Evolutionary conservation across 441 rosid species (phyloP).

Genomic region (Syzygium malaccense): DNA sequence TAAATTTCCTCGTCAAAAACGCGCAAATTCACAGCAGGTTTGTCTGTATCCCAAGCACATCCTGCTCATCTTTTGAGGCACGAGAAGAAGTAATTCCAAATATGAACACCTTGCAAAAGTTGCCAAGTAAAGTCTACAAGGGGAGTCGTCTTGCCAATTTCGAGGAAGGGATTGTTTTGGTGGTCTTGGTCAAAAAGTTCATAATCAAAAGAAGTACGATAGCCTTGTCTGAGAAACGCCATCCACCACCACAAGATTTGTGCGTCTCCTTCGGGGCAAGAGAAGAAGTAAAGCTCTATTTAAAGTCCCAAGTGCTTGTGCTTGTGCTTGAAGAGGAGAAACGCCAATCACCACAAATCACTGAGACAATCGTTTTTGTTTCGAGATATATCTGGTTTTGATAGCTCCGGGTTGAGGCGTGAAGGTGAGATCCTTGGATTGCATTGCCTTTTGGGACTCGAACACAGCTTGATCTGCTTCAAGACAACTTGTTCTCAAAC

Average conservation of each 20-base stretch:
- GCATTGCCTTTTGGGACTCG: accelerated
- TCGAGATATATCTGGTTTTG: neutral
- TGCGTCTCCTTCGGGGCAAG: too few species aligned
- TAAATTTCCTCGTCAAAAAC: too few species aligned
- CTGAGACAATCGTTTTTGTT: too few species aligned
- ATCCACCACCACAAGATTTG: too few species aligned
- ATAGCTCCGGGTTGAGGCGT: too few species aligned
- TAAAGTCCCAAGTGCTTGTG: too few species aligned
- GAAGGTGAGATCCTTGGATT: too few species aligned
- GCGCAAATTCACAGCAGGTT: accelerated
- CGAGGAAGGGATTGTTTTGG: neutral
- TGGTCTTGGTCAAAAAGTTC: neutral
- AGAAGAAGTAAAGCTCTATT: too few species aligned
- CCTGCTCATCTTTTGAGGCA: neutral
- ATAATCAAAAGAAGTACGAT: neutral
- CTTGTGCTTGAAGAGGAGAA: neutral
- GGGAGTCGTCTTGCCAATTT: too few species aligned
- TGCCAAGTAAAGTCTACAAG: neutral
- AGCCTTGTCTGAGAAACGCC: too few species aligned
- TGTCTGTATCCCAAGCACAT: neutral
- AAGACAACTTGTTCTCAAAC: too few species aligned
- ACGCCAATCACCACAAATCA: neutral
- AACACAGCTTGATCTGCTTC: too few species aligned
- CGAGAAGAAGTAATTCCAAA: accelerated
- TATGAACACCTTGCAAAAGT: neutral